Percentiles rank a stretch among this genome's conserved stretches.
Conservation (phyloP, 306 rosid species). For the Dalbergia cochinchinensis region DNA sequence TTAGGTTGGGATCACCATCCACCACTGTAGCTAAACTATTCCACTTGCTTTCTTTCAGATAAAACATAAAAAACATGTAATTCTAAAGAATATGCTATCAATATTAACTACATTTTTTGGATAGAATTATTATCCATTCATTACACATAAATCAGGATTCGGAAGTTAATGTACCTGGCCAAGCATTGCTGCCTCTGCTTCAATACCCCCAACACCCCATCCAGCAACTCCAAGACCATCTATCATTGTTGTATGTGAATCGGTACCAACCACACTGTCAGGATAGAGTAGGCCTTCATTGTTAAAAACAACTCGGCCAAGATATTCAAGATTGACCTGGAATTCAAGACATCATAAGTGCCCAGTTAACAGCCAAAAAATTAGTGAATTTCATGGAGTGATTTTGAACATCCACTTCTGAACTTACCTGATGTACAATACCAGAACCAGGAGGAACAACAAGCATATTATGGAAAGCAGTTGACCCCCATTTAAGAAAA, state of each 20-base stretch:
- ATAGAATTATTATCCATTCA: constrained; percentile 2
- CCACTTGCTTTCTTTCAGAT: constrained; percentile 25
- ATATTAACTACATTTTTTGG: constrained; percentile 7
- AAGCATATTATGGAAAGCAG: constrained; percentile 94
- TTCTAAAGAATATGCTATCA: constrained; percentile 25
- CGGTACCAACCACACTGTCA: constrained; percentile 99
- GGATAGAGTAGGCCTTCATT: constrained; percentile 90
- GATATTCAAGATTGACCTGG: constrained; percentile 98
- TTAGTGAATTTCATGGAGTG: constrained; percentile 15
- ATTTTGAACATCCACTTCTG: constrained; percentile 32
- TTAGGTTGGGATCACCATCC: constrained; percentile 43
- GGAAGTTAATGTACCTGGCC: constrained; percentile 78
- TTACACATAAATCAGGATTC: constrained; percentile 23
- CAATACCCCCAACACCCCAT: constrained; percentile 99
- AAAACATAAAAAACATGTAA: constrained; percentile 31
- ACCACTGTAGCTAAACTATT: constrained; percentile 26
- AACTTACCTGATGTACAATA: constrained; percentile 95
- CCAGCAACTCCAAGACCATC: constrained; percentile 99
- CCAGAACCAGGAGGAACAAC: constrained; percentile 99
- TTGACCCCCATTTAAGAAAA: constrained; percentile 98
- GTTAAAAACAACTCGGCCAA: constrained; percentile 98
- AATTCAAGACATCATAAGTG: constrained; percentile 43
- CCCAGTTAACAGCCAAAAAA: constrained; percentile 22
- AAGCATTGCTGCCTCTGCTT: constrained; percentile 99
- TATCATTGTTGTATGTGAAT: constrained; percentile 99